phyloP scores from a whole-genome alignment of 176 grass and related monocot genomes.

The Aegilops tauschii region DNA sequence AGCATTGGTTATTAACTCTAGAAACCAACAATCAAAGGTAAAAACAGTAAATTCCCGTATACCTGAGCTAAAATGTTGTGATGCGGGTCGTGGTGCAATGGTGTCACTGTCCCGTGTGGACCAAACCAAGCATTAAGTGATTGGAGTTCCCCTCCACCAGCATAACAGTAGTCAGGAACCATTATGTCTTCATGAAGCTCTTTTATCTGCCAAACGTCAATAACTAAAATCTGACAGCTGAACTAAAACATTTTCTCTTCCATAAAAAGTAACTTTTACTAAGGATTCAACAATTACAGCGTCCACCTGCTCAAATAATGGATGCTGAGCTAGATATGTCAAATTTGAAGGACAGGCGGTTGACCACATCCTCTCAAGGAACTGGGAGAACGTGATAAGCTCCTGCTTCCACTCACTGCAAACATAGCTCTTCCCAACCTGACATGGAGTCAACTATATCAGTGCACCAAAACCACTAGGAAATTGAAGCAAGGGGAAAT shows the following conservation, averaged over 20 bases:
- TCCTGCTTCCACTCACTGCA: conserved; percentile 92
- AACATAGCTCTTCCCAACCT: conserved; percentile 91
- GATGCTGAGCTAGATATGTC: conserved; percentile 96
- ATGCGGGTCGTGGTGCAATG: conserved; percentile 86
- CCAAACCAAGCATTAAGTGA: conserved; percentile 98
- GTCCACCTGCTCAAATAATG: conserved; percentile 85
- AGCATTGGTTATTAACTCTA: not conserved
- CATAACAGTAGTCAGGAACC: conserved; percentile 89
- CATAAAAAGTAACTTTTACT: not conserved
- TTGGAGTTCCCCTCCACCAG: conserved; percentile 81
- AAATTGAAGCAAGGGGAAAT: not conserved
- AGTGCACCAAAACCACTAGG: conserved; percentile 25
- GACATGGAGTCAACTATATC: conserved; percentile 20
- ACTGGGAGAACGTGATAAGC: conserved; percentile 88
- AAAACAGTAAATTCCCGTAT: conserved; percentile 5
- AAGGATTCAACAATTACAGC: conserved; percentile 24
- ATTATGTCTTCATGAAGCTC: conserved; percentile 81
- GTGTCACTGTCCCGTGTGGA: conserved; percentile 80
- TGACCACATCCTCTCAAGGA: conserved; percentile 75
- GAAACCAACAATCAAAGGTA: not conserved
- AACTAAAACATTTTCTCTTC: conserved; percentile 9
- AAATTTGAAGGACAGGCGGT: conserved; percentile 44
- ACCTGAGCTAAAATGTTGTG: conserved; percentile 98
- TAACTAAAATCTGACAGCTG: conserved; percentile 30
- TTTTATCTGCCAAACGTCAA: conserved; percentile 61